Percentiles rank a stretch among this genome's conserved stretches.
Conservation (phyloP, 805 yeast species). For the Lachancea quebecensis region DNA sequence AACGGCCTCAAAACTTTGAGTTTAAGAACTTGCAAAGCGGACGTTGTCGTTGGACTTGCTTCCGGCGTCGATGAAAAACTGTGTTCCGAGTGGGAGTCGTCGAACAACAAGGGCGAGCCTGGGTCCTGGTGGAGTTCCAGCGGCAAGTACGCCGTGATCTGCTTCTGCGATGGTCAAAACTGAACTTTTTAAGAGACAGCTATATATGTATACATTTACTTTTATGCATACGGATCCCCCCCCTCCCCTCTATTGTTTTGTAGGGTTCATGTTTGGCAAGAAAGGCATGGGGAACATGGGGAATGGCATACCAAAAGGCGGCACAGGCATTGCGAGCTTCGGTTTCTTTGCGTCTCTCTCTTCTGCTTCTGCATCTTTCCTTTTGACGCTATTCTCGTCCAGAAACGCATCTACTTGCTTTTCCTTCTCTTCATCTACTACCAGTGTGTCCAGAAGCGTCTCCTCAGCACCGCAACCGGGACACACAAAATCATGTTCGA, state of each 20-base stretch:
- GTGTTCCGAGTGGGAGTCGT: slow-evolving; percentile 47
- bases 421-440: slow-evolving; percentile 53
- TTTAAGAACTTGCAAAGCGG: slow-evolving; percentile 93
- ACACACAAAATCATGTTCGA: slow-evolving; percentile 83
- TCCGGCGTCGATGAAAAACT: slow-evolving; percentile 68
- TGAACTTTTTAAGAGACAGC: background rate
- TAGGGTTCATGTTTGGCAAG: slow-evolving; percentile 13
- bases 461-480: slow-evolving; percentile 79
- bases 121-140: slow-evolving; percentile 79
- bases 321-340: slow-evolving; percentile 20
- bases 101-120: slow-evolving; percentile 45
- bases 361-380: slow-evolving; percentile 6
- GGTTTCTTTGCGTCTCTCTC: slow-evolving; percentile 7
- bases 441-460: slow-evolving; percentile 64
- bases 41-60: slow-evolving; percentile 80
- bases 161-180: slow-evolving; percentile 33
- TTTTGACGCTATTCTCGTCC: slow-evolving; percentile 28
- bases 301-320: slow-evolving; percentile 31
- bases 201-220: background rate
- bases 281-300: slow-evolving; percentile 36
- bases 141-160: slow-evolving; percentile 92
- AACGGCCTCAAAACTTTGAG: slow-evolving; percentile 62
- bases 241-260: background rate
- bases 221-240: background rate
- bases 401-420: slow-evolving; percentile 47